Base-by-base conservation (phyloP, 1,284 basidiomycete genomes). In the Cutaneotrichosporon sp. region DNA sequence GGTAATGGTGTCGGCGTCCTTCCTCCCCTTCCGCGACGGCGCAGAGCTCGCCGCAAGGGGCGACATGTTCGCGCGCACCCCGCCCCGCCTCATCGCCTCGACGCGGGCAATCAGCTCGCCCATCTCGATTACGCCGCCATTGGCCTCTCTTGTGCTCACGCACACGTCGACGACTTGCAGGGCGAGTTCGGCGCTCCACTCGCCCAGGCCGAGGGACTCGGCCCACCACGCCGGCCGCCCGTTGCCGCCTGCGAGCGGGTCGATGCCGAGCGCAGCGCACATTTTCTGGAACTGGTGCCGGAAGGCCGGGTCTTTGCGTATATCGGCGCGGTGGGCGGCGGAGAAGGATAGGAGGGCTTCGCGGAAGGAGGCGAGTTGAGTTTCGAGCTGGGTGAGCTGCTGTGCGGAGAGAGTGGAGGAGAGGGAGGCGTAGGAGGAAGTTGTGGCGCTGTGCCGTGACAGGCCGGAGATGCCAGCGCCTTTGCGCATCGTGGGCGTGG, bases 161-260 rank as follows among this genome's bases (percentile, higher is more conserved):
- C 94, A 97, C 16, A 98, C 83, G 70, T 98, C 94, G 44, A 98
- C 91, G 59, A 98, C 87, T 77, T 99, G 94, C 24, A 97, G 90
- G 3, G 90, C 90, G 1, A 98, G 82, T 66, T 96, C 93, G 70
- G 90, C 90, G 65, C 92, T 87, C 90, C 90, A 98, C 70, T 98
- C 96, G 7, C 90, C 84, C 22, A 81, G 62, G 0, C 89, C 90
- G 16, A 97, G 80, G 65, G 90, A 77, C 68, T 91, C 92, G 20
- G 83, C 85, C 85, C 87, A 90, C 87, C 88, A 92, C 3, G 90
- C 84, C 31, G 47, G 2, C 17, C 46, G 35, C 19, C 46, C 46
- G 6, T 38, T 38, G 63, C 66, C 1, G 65, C 55, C 64, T 0
- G 68, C 55, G 17, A 98, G 81, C 0, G 96, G 94, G 71, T 98